A percentile compares a stretch with the other conserved stretches of the same genome.
phyloP scores from a whole-genome alignment of 176 grass and related monocot species.

The Tuctoria greenei region DNA sequence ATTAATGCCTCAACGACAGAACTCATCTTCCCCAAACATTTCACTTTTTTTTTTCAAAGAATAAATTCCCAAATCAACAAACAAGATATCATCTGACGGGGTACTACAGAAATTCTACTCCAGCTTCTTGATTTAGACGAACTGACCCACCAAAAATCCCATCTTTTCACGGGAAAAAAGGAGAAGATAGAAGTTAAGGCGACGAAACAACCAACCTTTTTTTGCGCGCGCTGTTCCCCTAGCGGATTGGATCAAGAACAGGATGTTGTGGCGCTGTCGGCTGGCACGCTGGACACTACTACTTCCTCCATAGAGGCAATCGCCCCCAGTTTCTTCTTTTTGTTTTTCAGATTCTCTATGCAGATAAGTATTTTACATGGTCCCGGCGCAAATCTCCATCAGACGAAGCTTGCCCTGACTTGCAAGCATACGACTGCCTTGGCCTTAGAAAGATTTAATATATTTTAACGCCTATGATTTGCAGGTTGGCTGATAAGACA shows the following conservation, averaged over 20 bases:
- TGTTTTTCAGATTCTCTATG: background rate
- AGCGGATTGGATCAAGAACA: constrained; percentile 29
- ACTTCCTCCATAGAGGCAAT: constrained; percentile 32
- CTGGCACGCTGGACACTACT: constrained; percentile 10
- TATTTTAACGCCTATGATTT: background rate
- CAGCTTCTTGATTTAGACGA: constrained; percentile 30
- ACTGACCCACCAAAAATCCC: background rate
- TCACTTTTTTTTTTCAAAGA: background rate
- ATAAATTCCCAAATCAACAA: background rate
- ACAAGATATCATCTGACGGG: background rate
- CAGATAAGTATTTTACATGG: background rate
- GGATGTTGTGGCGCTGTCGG: constrained; percentile 18
- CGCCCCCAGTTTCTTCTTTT: background rate
- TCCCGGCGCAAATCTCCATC: too few species aligned
- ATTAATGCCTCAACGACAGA: background rate
- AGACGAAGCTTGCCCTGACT: too few species aligned
- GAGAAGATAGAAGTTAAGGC: background rate
- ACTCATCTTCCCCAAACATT: constrained; percentile 15
- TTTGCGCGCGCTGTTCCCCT: background rate
- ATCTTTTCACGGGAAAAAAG: background rate
- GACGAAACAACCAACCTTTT: constrained; percentile 33
- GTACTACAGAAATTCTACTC: background rate
- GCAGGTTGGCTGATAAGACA: constrained; percentile 26
- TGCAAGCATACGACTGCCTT: too few species aligned
- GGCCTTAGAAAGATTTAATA: too few species aligned